A percentile compares a stretch with the other conserved stretches of the same genome.
phyloP scores from a whole-genome alignment of 2,329 filamentous ascomycete species.

The Microdochium bolleyi region DNA sequence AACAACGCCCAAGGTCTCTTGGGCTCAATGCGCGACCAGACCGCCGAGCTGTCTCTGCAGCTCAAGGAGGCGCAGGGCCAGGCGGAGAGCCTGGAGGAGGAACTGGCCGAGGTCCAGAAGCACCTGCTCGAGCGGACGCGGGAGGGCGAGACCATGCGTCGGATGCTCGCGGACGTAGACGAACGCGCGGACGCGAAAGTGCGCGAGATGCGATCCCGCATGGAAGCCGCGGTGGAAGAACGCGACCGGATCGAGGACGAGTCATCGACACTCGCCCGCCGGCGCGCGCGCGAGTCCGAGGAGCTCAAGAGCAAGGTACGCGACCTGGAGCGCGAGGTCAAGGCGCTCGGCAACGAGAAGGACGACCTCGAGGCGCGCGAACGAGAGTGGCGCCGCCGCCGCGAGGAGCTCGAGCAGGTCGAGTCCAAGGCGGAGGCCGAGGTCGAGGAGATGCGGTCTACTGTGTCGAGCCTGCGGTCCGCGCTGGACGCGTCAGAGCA shows the following conservation, averaged over 20 bases:
- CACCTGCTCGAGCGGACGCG: conserved; percentile 81
- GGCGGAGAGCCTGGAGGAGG: conserved; percentile 83
- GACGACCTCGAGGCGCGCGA: conserved; percentile 70
- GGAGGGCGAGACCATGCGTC: conserved; percentile 90
- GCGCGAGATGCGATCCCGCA: conserved; percentile 78
- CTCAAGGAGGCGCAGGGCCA: conserved; percentile 82
- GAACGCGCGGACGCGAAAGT: conserved; percentile 72
- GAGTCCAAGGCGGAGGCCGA: conserved; percentile 65
- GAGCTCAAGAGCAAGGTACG: conserved; percentile 73
- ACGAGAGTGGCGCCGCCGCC: conserved; percentile 64
- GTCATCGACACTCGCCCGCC: conserved; percentile 66
- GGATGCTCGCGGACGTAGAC: conserved; percentile 80
- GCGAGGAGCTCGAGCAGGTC: conserved; percentile 67
- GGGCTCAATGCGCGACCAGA: conserved; percentile 89
- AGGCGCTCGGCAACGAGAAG: conserved; percentile 63
- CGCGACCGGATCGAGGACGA: conserved; percentile 90
- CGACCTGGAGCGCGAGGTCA: conserved; percentile 72
- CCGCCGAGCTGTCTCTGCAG: conserved; percentile 78
- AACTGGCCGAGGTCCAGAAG: conserved; percentile 80
- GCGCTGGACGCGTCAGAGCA: conserved; percentile 82
- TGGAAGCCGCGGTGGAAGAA: conserved; percentile 90
- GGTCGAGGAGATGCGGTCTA: conserved; percentile 63
- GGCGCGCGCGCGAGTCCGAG: conserved; percentile 75
- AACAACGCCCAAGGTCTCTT: conserved; percentile 77
- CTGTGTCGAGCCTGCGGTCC: conserved; percentile 70